Conservation (phyloP, 768 basidiomycete species). For the Agaricus subrufescens region DNA sequence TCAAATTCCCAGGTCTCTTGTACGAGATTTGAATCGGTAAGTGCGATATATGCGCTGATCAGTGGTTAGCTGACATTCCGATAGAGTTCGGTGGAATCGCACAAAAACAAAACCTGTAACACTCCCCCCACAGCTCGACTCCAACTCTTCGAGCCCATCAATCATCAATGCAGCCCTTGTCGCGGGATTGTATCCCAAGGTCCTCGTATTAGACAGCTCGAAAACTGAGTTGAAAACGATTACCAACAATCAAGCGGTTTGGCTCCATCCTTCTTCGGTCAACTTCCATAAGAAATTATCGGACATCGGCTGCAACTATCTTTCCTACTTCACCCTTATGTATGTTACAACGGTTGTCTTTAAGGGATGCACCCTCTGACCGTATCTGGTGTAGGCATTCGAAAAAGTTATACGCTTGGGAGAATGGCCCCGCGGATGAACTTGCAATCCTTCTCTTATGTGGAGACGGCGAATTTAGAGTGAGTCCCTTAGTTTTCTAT, state of each 20-base stretch:
- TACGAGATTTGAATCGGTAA: conserved; percentile 68
- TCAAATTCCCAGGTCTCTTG: conserved; percentile 55
- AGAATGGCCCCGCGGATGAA: conserved; percentile 87
- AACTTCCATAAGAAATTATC: conserved; percentile 69
- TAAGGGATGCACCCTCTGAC: neutral
- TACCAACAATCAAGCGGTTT: conserved; percentile 71
- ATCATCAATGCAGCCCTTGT: conserved; percentile 79
- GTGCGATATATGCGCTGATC: neutral
- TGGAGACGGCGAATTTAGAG: conserved; percentile 89
- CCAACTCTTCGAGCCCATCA: conserved; percentile 57
- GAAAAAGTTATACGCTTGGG: conserved; percentile 91
- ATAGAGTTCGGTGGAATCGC: conserved; percentile 71
- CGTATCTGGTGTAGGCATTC: conserved; percentile 63
- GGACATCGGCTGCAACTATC: conserved; percentile 71
- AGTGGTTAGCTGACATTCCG: neutral
- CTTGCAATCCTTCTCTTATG: conserved; percentile 77
- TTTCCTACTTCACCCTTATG: conserved; percentile 90
- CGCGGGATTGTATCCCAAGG: conserved; percentile 88
- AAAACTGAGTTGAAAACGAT: conserved; percentile 72
- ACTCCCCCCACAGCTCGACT: conserved; percentile 68
- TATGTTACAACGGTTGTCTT: conserved; percentile 19
- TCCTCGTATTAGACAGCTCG: conserved; percentile 63
- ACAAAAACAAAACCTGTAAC: conserved; percentile 70
- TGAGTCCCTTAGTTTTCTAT: neutral
- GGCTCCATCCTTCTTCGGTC: conserved; percentile 88